These are phyloP conservation scores for Boletus semigastroideus DNA, from an alignment of 1,284 basidiomycete species.

Conservation along the genomic window DNA sequence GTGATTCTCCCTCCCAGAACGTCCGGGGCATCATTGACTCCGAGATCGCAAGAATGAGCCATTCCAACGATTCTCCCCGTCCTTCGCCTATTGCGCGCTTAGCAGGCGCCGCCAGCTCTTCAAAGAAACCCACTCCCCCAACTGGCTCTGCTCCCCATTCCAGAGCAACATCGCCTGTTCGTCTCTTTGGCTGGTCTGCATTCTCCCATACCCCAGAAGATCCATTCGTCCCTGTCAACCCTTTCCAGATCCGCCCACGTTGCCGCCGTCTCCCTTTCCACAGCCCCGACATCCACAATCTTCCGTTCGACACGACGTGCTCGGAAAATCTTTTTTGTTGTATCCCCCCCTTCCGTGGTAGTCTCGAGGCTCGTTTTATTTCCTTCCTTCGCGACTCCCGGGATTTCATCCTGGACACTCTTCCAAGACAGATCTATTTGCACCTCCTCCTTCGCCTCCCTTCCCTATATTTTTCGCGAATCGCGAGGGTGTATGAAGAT, in stretches of 20 bases:
- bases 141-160: slow-evolving; percentile 38
- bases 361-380: slow-evolving; percentile 11
- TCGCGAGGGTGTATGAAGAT: slow-evolving; percentile 68
- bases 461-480: slow-evolving; percentile 70
- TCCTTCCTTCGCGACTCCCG: slow-evolving; percentile 21
- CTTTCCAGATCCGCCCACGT: slow-evolving; percentile 39
- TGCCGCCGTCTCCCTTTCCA: slow-evolving; percentile 25
- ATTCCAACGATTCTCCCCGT: slow-evolving; percentile 11
- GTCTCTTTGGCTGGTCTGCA: slow-evolving; percentile 36
- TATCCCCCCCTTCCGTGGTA: slow-evolving; percentile 17
- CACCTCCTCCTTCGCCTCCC: slow-evolving; percentile 67
- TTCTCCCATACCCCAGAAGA: slow-evolving; percentile 46
- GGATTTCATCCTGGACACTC: slow-evolving; percentile 40
- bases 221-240: slow-evolving; percentile 49
- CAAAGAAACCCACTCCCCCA: slow-evolving; percentile 11
- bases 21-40: slow-evolving; percentile 10
- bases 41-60: slow-evolving; percentile 12
- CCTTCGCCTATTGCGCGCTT: slow-evolving; percentile 15
- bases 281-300: slow-evolving; percentile 15
- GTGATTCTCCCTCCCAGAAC: slow-evolving; percentile 10
- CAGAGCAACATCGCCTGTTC: slow-evolving; percentile 45
- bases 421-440: slow-evolving; percentile 63
- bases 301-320: slow-evolving; percentile 23
- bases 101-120: slow-evolving; percentile 2
- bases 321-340: slow-evolving; percentile 26